Conservation (phyloP, 441 rosid genomes). For the Sinapis alba region DNA sequence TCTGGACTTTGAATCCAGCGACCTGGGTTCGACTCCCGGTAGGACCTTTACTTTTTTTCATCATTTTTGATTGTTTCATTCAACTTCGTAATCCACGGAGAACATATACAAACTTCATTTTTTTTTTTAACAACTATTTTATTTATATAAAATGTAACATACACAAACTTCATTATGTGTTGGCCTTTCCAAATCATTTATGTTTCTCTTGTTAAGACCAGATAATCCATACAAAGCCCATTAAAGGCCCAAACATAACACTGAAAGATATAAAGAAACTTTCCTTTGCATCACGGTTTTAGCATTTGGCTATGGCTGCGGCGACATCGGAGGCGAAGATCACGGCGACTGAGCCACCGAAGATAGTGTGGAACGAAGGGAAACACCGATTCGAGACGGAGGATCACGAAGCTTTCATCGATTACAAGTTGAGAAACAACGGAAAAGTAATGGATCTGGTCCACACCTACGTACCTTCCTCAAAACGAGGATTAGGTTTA, state of each 20-base stretch:
- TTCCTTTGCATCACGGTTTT: neutral
- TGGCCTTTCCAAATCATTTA: neutral
- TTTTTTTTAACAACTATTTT: no score
- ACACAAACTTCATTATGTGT: neutral
- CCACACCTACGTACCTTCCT: conserved; percentile 76
- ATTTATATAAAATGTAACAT: no score
- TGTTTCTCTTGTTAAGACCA: neutral
- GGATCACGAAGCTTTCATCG: conserved; percentile 69
- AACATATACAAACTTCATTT: neutral
- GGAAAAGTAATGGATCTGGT: conserved; percentile 71
- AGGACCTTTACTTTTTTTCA: conserved; percentile 52
- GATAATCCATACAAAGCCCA: no score
- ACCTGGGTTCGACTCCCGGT: conserved; percentile 99
- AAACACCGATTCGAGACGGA: conserved; percentile 69
- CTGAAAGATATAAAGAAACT: neutral
- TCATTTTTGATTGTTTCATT: neutral
- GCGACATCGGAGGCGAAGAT: conserved; percentile 22
- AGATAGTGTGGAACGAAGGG: conserved; percentile 61
- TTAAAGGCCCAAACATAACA: conserved; percentile 7
- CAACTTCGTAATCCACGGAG: neutral
- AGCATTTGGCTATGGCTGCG: conserved; percentile 7
- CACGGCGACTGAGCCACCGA: conserved; percentile 23
- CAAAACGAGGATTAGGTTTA: conserved; percentile 77
- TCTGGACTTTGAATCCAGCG: conserved; percentile 99
- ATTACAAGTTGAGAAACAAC: conserved; percentile 54